These are phyloP conservation scores for Lagerstroemia fauriei DNA, from an alignment of 441 rosid genomes.

Conservation along the genomic window DNA sequence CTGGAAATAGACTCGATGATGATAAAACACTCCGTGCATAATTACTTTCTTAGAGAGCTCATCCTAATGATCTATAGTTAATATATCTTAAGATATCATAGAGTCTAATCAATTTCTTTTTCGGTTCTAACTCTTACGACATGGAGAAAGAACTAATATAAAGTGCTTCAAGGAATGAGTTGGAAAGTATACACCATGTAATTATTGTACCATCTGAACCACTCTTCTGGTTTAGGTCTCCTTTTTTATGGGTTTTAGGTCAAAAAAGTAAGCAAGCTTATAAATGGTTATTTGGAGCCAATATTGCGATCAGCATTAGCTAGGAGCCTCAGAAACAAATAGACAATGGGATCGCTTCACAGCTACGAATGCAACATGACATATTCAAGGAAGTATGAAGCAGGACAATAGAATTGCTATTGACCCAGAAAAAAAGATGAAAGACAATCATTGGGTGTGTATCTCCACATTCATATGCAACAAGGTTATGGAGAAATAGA, in stretches of 20 bases:
- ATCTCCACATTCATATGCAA: not conserved
- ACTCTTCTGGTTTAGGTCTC: not conserved
- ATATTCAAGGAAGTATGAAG: not conserved
- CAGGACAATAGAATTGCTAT: not conserved
- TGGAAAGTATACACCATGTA: not conserved
- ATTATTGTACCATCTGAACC: not conserved
- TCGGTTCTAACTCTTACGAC: not conserved
- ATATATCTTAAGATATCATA: not conserved
- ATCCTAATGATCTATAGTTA: not conserved
- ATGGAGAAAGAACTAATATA: not conserved
- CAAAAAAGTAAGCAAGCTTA: not conserved
- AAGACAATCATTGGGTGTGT: not conserved
- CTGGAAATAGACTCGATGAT: not conserved
- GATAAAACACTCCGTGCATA: not conserved
- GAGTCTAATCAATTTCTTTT: not conserved
- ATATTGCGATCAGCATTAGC: not conserved
- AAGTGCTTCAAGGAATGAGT: not conserved
- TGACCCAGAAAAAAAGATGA: not conserved
- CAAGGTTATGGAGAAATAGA: not conserved
- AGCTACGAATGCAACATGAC: not conserved
- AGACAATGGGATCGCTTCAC: not conserved
- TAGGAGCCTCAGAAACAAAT: not conserved
- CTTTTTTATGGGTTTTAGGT: not conserved
- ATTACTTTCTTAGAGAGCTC: not conserved
- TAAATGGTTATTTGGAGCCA: not conserved